A percentile compares a stretch with the other conserved stretches of the same genome.
These are phyloP conservation scores for Clonostachys byssicola DNA, from an alignment of 2,329 filamentous ascomycete species.

Conservation along the genomic window DNA sequence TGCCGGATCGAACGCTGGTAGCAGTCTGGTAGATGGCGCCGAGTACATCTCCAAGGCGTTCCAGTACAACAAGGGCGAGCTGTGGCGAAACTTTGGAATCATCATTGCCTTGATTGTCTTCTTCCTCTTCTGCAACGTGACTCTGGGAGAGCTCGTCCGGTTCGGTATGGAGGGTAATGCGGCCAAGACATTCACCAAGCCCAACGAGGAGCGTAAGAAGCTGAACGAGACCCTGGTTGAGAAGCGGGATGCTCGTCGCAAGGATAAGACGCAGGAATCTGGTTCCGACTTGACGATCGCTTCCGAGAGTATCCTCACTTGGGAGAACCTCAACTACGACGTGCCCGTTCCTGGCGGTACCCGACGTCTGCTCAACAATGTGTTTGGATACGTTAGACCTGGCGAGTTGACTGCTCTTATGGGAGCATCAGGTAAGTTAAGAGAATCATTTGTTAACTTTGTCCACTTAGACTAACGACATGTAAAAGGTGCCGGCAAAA, in stretches of 20 bases:
- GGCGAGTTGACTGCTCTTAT: slow-evolving; percentile 76
- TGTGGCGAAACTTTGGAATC: slow-evolving; percentile 85
- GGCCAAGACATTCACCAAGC: slow-evolving; percentile 71
- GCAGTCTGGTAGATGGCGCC: slow-evolving; percentile 56
- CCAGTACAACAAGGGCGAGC: slow-evolving; percentile 58
- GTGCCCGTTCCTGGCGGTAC: slow-evolving; percentile 55
- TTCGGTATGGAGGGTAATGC: slow-evolving; percentile 79
- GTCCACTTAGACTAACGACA: no score
- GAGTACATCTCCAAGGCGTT: slow-evolving; percentile 68
- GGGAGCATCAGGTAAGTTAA: slow-evolving; percentile 58
- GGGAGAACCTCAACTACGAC: slow-evolving; percentile 80
- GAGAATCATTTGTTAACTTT: no score
- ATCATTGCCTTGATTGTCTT: slow-evolving; percentile 70
- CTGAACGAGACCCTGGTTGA: slow-evolving; percentile 60
- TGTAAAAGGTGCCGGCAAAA: slow-evolving; percentile 67
- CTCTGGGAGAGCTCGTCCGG: slow-evolving; percentile 74
- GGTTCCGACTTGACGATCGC: slow-evolving; percentile 49
- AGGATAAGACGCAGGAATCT: slow-evolving; percentile 36
- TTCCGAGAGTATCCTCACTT: slow-evolving; percentile 71
- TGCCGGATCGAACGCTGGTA: slow-evolving; percentile 65
- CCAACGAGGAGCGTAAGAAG: slow-evolving; percentile 60
- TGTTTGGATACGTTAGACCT: slow-evolving; percentile 69
- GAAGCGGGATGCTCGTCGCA: slow-evolving; percentile 53
- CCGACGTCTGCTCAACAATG: slow-evolving; percentile 48
- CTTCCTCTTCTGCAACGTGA: slow-evolving; percentile 72